These are phyloP conservation scores for Suillus fuscotomentosus DNA, from an alignment of 768 basidiomycete species.

Conservation along the genomic window DNA sequence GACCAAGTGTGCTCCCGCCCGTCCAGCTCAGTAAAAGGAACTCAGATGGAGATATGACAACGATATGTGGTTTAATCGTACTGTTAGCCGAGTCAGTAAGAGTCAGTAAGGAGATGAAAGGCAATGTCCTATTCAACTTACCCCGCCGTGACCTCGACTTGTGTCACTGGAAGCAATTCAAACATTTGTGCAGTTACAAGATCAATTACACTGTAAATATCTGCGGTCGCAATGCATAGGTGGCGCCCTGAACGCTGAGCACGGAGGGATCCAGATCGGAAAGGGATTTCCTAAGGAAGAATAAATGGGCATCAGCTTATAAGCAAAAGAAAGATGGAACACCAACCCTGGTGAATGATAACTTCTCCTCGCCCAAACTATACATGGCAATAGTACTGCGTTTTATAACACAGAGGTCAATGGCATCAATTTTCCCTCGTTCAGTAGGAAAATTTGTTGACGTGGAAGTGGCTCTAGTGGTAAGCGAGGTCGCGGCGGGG, in stretches of 20 bases:
- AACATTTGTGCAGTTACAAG: conserved; percentile 68
- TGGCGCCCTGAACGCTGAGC: conserved; percentile 61
- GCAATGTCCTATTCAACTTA: conserved; percentile 23
- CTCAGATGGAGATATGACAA: conserved; percentile 72
- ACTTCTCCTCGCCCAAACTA: conserved; percentile 56
- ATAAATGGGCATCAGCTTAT: neutral
- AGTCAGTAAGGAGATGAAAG: neutral
- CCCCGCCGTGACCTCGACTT: conserved; percentile 45
- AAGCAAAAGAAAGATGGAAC: neutral
- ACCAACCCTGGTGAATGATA: conserved; percentile 59
- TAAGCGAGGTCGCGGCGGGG: conserved; percentile 41
- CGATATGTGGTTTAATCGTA: conserved; percentile 60
- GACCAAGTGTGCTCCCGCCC: conserved; percentile 74
- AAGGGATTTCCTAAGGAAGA: conserved; percentile 61
- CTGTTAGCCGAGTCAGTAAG: neutral
- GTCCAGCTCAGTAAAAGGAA: conserved; percentile 88
- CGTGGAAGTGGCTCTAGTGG: conserved; percentile 19
- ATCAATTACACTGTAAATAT: conserved; percentile 77
- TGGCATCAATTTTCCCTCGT: conserved; percentile 39
- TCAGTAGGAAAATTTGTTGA: neutral
- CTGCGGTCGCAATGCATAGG: conserved; percentile 74
- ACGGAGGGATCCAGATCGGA: conserved; percentile 54
- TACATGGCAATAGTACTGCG: conserved; percentile 62
- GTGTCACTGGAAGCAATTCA: conserved; percentile 77
- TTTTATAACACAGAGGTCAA: conserved; percentile 77